These are phyloP conservation scores for Silene noctiflora DNA, from an alignment of 179 eudicot genomes.

Conservation along the genomic window DNA sequence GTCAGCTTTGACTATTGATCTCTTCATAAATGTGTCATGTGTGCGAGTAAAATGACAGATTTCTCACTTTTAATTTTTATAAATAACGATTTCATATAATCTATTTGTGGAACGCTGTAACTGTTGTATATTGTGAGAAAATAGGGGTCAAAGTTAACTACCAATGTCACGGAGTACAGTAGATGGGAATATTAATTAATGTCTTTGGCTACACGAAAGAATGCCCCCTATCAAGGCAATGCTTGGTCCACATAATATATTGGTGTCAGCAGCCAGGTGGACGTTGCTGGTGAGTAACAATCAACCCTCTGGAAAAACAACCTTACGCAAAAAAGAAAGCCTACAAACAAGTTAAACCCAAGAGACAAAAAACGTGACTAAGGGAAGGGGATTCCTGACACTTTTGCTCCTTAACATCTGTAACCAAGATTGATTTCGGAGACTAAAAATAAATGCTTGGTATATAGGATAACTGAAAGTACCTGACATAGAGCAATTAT, in stretches of 20 bases:
- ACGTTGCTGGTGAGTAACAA: not conserved
- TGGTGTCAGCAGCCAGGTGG: not conserved
- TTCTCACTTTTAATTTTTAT: too few species aligned
- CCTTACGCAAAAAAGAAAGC: not conserved
- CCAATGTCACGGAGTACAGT: not conserved
- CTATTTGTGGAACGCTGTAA: too few species aligned
- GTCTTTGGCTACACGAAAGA: not conserved
- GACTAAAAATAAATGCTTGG: not conserved
- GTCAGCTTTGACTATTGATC: too few species aligned
- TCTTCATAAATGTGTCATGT: too few species aligned
- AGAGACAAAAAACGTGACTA: not conserved
- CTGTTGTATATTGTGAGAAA: too few species aligned
- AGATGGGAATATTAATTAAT: not conserved
- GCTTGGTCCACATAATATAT: not conserved
- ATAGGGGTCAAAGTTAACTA: too few species aligned
- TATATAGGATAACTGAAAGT: conserved; percentile 4
- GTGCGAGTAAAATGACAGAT: too few species aligned
- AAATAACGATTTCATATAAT: too few species aligned
- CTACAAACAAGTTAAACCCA: too few species aligned
- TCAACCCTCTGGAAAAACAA: not conserved
- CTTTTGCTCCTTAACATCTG: not conserved
- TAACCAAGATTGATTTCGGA: not conserved
- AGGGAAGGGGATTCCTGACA: not conserved
- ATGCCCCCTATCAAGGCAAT: not conserved
- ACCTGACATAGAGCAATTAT: conserved; percentile 58